Evolutionary conservation across 768 basidiomycete genomes (phyloP).

Genomic region (Wakefieldia striispora): DNA sequence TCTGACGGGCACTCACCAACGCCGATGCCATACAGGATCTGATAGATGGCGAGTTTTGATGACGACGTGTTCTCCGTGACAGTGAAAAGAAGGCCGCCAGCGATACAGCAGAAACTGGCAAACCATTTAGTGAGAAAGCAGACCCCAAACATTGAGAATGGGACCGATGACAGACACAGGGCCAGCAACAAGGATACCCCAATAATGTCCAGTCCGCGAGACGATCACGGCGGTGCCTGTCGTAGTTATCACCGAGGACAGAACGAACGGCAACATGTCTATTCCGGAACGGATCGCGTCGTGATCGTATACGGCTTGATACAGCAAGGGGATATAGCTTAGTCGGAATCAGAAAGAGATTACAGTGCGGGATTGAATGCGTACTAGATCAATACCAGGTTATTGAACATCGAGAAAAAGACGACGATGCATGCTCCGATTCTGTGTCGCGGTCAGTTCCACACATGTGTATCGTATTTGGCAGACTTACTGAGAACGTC

Average conservation of each 20-base stretch:
- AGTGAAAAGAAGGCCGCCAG: conserved; percentile 12
- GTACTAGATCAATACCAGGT: conserved; percentile 8
- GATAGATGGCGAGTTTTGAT: conserved; percentile 6
- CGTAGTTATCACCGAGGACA: conserved; percentile 9
- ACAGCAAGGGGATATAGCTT: conserved; percentile 20
- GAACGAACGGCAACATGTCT: conserved; percentile 21
- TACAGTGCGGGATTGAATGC: neutral
- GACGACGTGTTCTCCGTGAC: conserved; percentile 8
- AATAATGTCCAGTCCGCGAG: conserved; percentile 15
- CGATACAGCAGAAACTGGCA: conserved; percentile 12
- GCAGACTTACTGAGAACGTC: conserved; percentile 9
- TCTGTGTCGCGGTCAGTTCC: neutral
- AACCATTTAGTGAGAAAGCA: neutral
- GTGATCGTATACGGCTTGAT: conserved; percentile 19
- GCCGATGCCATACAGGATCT: conserved; percentile 14
- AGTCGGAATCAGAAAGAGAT: neutral
- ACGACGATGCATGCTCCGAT: conserved; percentile 6
- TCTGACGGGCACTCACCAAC: conserved; percentile 1
- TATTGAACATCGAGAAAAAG: conserved; percentile 16
- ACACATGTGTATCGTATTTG: neutral
- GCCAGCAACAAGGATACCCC: conserved; percentile 9
- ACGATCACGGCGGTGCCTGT: conserved; percentile 6
- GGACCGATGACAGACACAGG: conserved; percentile 8
- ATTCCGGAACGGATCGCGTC: conserved; percentile 20
- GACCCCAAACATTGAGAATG: neutral